phyloP scores from a whole-genome alignment of 768 basidiomycete species.

The Rhizopogon rudus region DNA sequence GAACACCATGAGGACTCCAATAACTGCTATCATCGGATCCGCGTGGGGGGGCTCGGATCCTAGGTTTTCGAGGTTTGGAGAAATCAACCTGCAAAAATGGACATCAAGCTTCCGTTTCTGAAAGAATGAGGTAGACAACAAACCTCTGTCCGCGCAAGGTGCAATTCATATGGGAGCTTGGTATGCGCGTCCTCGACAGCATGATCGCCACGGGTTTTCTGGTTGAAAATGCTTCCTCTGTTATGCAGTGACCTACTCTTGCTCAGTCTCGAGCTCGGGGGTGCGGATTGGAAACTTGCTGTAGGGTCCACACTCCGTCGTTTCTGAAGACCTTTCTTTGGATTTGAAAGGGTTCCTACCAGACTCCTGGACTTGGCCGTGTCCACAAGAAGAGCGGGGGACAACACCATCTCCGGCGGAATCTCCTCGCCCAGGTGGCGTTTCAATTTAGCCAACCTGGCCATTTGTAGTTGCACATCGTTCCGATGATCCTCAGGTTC shows the following conservation, averaged over 20 bases:
- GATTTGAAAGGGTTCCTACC: background rate
- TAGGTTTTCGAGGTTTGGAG: background rate
- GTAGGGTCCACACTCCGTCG: slow-evolving; percentile 13
- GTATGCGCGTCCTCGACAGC: too few species aligned
- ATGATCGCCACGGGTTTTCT: background rate
- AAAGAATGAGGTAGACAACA: background rate
- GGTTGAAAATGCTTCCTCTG: background rate
- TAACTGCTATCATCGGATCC: background rate
- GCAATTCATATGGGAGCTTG: background rate
- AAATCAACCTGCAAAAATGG: background rate
- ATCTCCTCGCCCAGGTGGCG: slow-evolving; percentile 34
- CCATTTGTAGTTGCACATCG: slow-evolving; percentile 23
- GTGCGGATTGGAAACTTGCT: background rate
- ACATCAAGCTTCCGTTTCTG: slow-evolving; percentile 2
- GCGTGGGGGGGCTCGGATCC: too few species aligned
- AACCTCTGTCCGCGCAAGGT: background rate
- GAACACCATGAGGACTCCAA: background rate
- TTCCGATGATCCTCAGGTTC: slow-evolving; percentile 2
- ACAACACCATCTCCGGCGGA: slow-evolving; percentile 29
- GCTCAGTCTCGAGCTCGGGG: slow-evolving; percentile 10
- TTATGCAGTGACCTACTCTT: slow-evolving; percentile 27
- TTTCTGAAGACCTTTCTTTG: slow-evolving; percentile 7
- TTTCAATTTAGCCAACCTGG: slow-evolving; percentile 31
- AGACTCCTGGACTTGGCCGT: background rate
- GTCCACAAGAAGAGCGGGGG: slow-evolving; percentile 1